Base-by-base conservation (phyloP, 345 rosid species). In the Syzygium grande region DNA sequence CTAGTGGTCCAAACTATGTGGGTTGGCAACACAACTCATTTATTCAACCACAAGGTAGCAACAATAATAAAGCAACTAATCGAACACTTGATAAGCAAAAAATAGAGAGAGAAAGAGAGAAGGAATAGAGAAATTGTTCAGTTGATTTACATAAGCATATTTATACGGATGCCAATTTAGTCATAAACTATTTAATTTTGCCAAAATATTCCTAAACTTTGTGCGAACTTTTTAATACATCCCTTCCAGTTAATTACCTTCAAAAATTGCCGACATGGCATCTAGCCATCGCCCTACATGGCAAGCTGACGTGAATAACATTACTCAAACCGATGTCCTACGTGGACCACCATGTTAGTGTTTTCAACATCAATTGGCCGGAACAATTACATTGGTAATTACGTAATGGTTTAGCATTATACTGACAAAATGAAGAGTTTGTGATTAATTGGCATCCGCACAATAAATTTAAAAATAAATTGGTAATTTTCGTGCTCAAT, bases 341-440 rank as follows among this genome's bases (percentile, higher is more conserved):
- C 1, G 0, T 1, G 12, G n/a, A 56, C n/a, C 12, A 56, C n/a
- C 2, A 2, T 22, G 61, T 56, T 55, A 55, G 27, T 55, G 21
- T 55, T 55, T 55, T 55, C 59, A 55, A 2, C 59, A 55, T 55
- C 22, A 56, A 56, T 56, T 56, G 6, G 27, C 27, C 10, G 25
- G 12, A 56, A 56, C 11, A 27, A 56, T 5, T 59, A 59, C 23
- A 58, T 23, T 25, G 6, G n/a, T 59, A 58, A 4, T 59, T 1
- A 56, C 16, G 0, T 1, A 56, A 56, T 56, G 29, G 65, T 58
- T 2, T 25, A 12, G 15, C 14, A 58, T 0, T 25, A 58, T 0
- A 0, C 0, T 58, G 0, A 6, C 14, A 58, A 58, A 58, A 58
- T 58, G 1, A 58, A 58, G 11, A 58, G 0, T 10, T 10, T 25